phyloP scores from a whole-genome alignment of 768 basidiomycete species.

The Omphalotus guepiniiformis region DNA sequence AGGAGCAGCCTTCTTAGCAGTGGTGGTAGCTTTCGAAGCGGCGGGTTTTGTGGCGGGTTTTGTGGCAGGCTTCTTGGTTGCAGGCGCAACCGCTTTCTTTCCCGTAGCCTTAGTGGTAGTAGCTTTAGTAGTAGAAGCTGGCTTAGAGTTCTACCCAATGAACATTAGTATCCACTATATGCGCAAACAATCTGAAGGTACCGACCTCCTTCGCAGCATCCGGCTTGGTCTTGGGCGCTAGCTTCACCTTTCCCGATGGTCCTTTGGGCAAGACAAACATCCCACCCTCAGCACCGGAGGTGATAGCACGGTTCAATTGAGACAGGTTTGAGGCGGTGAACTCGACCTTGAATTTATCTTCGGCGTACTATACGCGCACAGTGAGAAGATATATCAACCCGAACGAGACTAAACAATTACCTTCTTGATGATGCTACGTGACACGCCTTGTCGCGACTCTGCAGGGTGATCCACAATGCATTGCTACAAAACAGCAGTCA shows the following conservation, averaged over 20 bases:
- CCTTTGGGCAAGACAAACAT: slow-evolving; percentile 35
- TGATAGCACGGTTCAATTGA: slow-evolving; percentile 73
- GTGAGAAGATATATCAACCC: slow-evolving; percentile 15
- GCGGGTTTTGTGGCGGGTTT: slow-evolving; percentile 17
- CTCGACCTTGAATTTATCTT: slow-evolving; percentile 75
- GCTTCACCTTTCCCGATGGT: slow-evolving; percentile 60
- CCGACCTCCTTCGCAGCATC: slow-evolving; percentile 17
- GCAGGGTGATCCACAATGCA: slow-evolving; percentile 64
- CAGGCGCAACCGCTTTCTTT: slow-evolving; percentile 33
- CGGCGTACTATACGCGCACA: slow-evolving; percentile 56
- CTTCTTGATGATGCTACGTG: slow-evolving; percentile 79
- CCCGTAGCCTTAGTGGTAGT: slow-evolving; percentile 29
- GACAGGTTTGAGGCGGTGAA: slow-evolving; percentile 62
- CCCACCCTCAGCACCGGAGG: slow-evolving; percentile 54
- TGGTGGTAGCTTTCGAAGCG: slow-evolving; percentile 35
- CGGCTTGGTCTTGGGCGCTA: slow-evolving; percentile 50
- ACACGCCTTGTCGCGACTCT: slow-evolving; percentile 68
- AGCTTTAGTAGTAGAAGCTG: slow-evolving; percentile 35
- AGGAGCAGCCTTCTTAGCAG: slow-evolving; percentile 28
- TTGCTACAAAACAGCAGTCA: slow-evolving; percentile 43
- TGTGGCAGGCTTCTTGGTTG: slow-evolving; percentile 25
- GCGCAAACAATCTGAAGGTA: slow-evolving; percentile 3
- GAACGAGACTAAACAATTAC: slow-evolving; percentile 25
- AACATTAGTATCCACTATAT: slow-evolving; percentile 5
- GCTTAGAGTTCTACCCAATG: slow-evolving; percentile 41